Evolutionary conservation across 2,329 filamentous ascomycete genomes (phyloP), one percentile per base, ranked within the genome.

Genomic region (Pochonia chlamydosporia): DNA sequence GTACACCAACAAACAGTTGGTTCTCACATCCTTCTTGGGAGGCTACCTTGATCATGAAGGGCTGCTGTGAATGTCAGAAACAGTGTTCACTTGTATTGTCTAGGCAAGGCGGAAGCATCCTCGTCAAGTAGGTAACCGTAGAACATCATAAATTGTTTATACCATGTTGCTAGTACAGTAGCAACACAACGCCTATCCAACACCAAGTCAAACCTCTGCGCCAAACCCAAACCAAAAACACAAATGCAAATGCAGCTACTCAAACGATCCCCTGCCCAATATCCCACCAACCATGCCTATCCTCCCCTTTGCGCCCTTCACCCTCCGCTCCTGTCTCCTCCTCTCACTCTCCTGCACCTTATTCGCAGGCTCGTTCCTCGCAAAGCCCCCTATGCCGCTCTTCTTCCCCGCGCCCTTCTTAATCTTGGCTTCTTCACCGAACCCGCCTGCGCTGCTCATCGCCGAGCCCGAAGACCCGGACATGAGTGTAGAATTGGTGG

Each of bases 351-450:
- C 76, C 26, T 74, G 69, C 43, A 83, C 59, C 51, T 71, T 72
- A 13, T 76, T 76, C 43, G 70, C 66, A 45, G 77, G 69, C 61
- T 83, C 81, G 44, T 67, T 80, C 24, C 79, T 67, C 8, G 78
- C 78, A 54, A 84, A 79, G 50, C 74, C 79, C 57, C 79, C 77
- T 49, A 85, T 69, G 18, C 81, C 81, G 24, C 78, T 82, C 56
- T 71, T 71, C 70, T 80, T 82, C 46, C 76, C 73, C 2, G 78
- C 79, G 8, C 70, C 78, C 65, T 79, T 82, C 62, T 78, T 80
- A 47, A 83, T 72, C 65, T 78, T 81, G 48, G 66, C 70, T 6
- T 74, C 70, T n/a, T 73, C 72, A 30, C 71, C 71, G 41, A 69
- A 69, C 39, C 68, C 68, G 18, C 65, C 64, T 43, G 56, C 59